These are phyloP conservation scores for Saposhnikovia divaricata DNA, from an alignment of 129 eudicot genomes.

Conservation along the genomic window DNA sequence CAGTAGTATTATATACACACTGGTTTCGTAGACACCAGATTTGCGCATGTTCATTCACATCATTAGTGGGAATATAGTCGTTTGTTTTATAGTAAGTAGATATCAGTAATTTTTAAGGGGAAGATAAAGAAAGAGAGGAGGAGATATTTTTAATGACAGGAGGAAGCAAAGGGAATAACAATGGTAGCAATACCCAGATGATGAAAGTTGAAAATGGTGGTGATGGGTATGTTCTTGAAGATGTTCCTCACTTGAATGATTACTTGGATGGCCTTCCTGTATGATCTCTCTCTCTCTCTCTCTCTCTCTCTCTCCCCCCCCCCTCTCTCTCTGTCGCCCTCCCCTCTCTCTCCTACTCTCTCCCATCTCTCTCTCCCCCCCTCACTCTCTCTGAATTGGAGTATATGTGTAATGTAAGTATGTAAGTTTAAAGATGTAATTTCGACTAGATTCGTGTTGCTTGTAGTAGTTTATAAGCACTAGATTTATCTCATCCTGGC, in stretches of 20 bases:
- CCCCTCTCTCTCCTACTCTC: neutral
- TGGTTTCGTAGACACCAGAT: neutral
- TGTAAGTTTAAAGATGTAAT: neutral
- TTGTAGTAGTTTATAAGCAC: neutral
- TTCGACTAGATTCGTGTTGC: neutral
- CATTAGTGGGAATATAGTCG: neutral
- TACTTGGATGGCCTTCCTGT: conserved; percentile 74
- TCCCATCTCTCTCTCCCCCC: neutral
- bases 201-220: conserved; percentile 70
- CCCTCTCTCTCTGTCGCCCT: neutral
- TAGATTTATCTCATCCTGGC: neutral
- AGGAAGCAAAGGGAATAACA: neutral
- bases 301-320: neutral
- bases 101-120: too few species aligned
- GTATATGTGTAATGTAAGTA: neutral
- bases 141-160: neutral
- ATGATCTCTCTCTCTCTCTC: neutral
- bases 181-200: neutral
- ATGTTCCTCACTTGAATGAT: conserved; percentile 89
- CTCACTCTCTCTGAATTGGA: neutral
- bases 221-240: conserved; percentile 80
- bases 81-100: neutral
- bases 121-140: neutral
- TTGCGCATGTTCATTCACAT: neutral
- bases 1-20: neutral